Conservation (phyloP, 2,329 filamentous ascomycete genomes). For the Nemania sp. region DNA sequence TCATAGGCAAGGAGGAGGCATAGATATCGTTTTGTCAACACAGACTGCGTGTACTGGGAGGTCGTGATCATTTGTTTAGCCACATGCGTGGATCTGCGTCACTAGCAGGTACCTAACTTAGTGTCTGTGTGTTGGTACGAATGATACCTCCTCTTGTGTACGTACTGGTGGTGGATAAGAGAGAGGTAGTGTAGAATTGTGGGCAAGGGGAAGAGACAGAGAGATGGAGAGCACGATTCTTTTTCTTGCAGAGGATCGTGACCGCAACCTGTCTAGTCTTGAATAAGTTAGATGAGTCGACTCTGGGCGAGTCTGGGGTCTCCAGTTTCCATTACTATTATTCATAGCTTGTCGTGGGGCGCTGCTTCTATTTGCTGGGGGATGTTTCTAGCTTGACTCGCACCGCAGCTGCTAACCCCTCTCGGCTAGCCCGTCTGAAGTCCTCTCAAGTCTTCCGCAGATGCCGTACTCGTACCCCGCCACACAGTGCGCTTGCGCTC, state of each 20-base stretch:
- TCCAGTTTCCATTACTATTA: constrained; percentile 12
- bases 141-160: too few relatives aligned
- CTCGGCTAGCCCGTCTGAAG: neutral
- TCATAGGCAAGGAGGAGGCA: neutral
- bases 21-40: neutral
- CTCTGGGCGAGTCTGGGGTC: neutral
- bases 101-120: too few relatives aligned
- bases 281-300: neutral
- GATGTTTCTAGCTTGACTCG: constrained; percentile 13
- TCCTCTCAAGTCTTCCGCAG: neutral
- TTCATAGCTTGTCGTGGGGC: constrained; percentile 21
- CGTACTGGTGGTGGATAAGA: too few relatives aligned
- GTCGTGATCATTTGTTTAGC: neutral
- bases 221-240: too few relatives aligned
- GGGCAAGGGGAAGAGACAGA: too few relatives aligned
- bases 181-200: too few relatives aligned
- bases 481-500: constrained; percentile 17
- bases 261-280: too few relatives aligned
- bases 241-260: too few relatives aligned
- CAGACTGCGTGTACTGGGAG: neutral
- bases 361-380: constrained; percentile 16
- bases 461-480: neutral
- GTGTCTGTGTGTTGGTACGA: too few relatives aligned
- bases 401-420: constrained; percentile 8
- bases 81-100: neutral